Evolutionary conservation across 2,329 filamentous ascomycete genomes (phyloP), one percentile per base, ranked within the genome.

Genomic region (Domatiomyces globalis): DNA sequence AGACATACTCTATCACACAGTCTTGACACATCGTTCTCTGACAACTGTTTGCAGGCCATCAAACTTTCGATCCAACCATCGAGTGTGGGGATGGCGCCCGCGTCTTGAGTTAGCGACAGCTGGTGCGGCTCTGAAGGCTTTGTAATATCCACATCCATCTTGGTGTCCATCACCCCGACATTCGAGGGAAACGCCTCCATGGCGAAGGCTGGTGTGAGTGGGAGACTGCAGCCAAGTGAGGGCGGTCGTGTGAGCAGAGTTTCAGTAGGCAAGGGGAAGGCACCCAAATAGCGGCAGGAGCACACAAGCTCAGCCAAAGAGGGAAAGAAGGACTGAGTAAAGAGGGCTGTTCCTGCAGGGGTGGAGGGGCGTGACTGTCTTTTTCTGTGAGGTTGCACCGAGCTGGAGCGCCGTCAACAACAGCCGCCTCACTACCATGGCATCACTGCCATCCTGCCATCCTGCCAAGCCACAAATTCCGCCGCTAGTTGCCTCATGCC

Each of bases 41-140:
- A 81, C 70, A 98, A 78, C 78, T 96, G 92, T 76, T 98, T 98
- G 85, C 92, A 98, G 67, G 73, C 82, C 90, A 98, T 96, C 72
- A 98, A 77, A 74, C 79, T 89, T 77, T 95, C 90, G 67, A 98
- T 96, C 92, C 92, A 98, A 66, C 89, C 88, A 68, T 98, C 92
- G 58, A 98, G 78, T 55, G 87, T 95, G 56, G 85, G 82, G 74
- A 95, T 92, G 61, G 88, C 87, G 55, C 89, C 83, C 51, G 90
- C 85, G 73, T 96, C 92, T 64, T 81, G 78, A 51, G 81, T 74
- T 48, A 87, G 80, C 54, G 84, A 80, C 62, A 95, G 71, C 66
- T 84, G 84, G 67, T 86, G 79, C 59, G 80, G 78, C 67, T 85
- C 81, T 59, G 88, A 85, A 64, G 85, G 82, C 72, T 89, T 86